Evolutionary conservation across 2,329 filamentous ascomycete genomes (phyloP).

Genomic region (Pestalotiopsis sp.): DNA sequence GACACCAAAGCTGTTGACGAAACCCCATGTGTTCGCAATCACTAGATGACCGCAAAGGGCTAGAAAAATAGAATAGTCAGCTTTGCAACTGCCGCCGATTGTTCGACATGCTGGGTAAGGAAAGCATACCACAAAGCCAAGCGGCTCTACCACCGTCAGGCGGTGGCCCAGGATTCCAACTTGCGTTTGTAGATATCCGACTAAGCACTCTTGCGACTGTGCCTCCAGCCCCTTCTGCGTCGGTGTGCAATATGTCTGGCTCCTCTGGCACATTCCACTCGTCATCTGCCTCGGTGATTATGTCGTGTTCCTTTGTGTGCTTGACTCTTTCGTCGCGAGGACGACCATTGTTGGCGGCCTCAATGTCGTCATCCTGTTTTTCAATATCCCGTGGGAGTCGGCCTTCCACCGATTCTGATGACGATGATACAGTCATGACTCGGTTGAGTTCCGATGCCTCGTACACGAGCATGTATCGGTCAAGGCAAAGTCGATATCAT

Average conservation of each 20-base stretch:
- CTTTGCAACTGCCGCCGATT: not conserved
- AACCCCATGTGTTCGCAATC: conserved; percentile 55
- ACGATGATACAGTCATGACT: conserved; percentile 19
- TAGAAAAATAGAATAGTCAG: conserved; percentile 12
- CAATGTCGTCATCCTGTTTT: conserved; percentile 17
- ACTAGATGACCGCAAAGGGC: conserved; percentile 43
- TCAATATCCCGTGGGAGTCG: conserved; percentile 25
- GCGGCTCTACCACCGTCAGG: conserved; percentile 50
- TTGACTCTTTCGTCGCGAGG: conserved; percentile 1
- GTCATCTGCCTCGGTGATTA: conserved; percentile 8
- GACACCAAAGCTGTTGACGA: conserved; percentile 56
- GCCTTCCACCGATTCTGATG: conserved; percentile 22
- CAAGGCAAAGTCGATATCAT: not conserved
- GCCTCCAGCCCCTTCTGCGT: conserved; percentile 25
- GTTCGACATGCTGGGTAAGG: too few species aligned
- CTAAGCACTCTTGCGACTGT: conserved; percentile 40
- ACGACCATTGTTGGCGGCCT: not conserved
- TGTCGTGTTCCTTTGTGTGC: not conserved
- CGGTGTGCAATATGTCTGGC: conserved; percentile 22
- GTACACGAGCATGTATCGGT: not conserved
- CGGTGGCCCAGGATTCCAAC: conserved; percentile 44
- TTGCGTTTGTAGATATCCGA: conserved; percentile 39
- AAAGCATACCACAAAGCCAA: conserved; percentile 33
- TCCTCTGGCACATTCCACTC: conserved; percentile 21
- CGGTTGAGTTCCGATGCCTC: not conserved